These are phyloP conservation scores for Petunia axillaris DNA, from an alignment of 257 asterid species.

Conservation along the genomic window DNA sequence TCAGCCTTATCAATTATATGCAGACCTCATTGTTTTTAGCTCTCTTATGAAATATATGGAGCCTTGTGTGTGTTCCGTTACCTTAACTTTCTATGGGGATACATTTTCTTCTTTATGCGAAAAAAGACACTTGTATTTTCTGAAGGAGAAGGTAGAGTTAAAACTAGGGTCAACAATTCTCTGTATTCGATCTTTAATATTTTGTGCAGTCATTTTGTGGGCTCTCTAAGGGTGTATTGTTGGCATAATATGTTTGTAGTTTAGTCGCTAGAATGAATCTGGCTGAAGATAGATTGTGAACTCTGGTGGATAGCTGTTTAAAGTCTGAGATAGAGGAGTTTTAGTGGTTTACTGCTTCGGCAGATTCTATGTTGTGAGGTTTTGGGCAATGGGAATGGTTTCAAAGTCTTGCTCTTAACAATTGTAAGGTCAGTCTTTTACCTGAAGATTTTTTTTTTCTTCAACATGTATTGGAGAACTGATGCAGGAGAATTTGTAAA, in stretches of 20 bases:
- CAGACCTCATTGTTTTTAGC: neutral
- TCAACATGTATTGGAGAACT: neutral
- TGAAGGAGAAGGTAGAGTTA: neutral
- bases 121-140: neutral
- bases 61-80: neutral
- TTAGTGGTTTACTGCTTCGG: neutral
- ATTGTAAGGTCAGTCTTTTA: constrained; percentile 7
- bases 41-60: neutral
- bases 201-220: neutral
- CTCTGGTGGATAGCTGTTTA: neutral
- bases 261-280: neutral
- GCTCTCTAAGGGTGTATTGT: neutral
- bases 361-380: neutral
- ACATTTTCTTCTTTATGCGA: neutral
- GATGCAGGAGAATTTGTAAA: neutral
- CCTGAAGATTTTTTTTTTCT: neutral
- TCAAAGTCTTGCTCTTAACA: neutral
- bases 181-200: neutral
- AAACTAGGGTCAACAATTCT: neutral
- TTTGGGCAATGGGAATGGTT: neutral
- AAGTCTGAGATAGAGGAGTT: neutral
- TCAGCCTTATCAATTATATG: neutral
- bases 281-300: neutral
- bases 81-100: neutral
- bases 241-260: neutral